Conservation (phyloP, 441 rosid genomes). For the Pelargonium citronellum region DNA sequence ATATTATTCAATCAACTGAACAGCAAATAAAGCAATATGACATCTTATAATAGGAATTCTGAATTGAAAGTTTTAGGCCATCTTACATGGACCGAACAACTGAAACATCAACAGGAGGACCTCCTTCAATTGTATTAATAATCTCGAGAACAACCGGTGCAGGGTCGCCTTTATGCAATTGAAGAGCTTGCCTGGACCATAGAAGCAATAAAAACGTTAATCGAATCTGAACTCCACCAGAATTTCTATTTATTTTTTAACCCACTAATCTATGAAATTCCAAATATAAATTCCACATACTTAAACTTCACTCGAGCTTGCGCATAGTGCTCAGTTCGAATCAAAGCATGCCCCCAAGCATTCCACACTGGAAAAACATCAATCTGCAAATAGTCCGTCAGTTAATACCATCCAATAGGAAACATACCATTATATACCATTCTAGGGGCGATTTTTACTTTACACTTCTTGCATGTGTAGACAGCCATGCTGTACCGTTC, state of each 20-base stretch:
- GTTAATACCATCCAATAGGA: slow-evolving; percentile 19
- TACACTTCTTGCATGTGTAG: slow-evolving; percentile 94
- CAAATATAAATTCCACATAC: slow-evolving; percentile 36
- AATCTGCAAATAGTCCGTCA: slow-evolving; percentile 48
- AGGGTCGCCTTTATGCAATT: slow-evolving; percentile 64
- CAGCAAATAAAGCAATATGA: neutral
- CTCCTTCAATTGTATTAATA: slow-evolving; percentile 92
- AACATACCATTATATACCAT: slow-evolving; percentile 19
- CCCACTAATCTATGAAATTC: neutral
- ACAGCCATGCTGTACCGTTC: slow-evolving; percentile 99
- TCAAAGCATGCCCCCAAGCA: slow-evolving; percentile 99
- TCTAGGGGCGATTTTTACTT: slow-evolving; percentile 48
- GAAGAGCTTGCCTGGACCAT: slow-evolving; percentile 87
- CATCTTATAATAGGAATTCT: neutral
- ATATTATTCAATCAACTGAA: neutral
- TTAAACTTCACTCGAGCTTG: slow-evolving; percentile 98
- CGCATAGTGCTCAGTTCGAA: slow-evolving; percentile 82
- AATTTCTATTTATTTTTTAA: neutral
- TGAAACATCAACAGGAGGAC: slow-evolving; percentile 93
- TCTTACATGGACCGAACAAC: slow-evolving; percentile 92
- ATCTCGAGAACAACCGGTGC: slow-evolving; percentile 74
- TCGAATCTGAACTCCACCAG: neutral
- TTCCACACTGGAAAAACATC: slow-evolving; percentile 96
- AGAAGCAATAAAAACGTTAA: slow-evolving; percentile 10
- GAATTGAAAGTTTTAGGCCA: slow-evolving; percentile 9